A percentile compares a stretch with the other conserved stretches of the same genome.
Evolutionary conservation across 345 rosid genomes (phyloP).

Genomic region (Eucalyptus tenuipes): DNA sequence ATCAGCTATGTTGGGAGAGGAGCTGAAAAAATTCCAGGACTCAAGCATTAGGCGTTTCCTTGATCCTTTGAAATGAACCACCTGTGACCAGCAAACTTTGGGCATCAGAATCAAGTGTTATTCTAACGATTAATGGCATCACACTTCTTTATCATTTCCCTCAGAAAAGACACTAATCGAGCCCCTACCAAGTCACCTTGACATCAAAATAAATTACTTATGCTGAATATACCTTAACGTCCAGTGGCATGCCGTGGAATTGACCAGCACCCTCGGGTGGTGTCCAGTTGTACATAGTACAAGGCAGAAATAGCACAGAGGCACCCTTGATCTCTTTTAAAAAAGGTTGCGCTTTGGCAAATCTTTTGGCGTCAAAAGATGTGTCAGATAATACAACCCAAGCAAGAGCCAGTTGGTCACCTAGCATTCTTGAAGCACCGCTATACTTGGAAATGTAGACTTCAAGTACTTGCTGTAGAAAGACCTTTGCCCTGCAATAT

Average conservation of each 20-base stretch:
- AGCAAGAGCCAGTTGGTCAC: constrained; percentile 84
- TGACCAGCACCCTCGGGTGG: constrained; percentile 99
- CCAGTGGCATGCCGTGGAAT: constrained; percentile 95
- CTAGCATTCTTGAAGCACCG: constrained; percentile 90
- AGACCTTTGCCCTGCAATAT: constrained; percentile 56
- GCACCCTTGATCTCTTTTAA: constrained; percentile 41
- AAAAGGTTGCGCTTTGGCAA: constrained; percentile 50
- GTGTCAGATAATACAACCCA: constrained; percentile 56
- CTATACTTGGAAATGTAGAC: constrained; percentile 57
- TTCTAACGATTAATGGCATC: background rate
- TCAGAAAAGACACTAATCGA: background rate
- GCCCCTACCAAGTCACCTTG: background rate
- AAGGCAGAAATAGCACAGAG: constrained; percentile 69
- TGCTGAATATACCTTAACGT: constrained; percentile 50
- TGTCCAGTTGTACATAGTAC: constrained; percentile 86
- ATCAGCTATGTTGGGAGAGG: constrained; percentile 43
- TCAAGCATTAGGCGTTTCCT: constrained; percentile 96
- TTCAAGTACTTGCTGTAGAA: constrained; percentile 52
- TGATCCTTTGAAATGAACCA: constrained; percentile 93
- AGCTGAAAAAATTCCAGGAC: constrained; percentile 70
- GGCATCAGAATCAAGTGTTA: background rate
- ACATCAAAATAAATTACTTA: background rate
- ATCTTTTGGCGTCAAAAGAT: constrained; percentile 55
- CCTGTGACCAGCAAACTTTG: constrained; percentile 20
- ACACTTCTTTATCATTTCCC: background rate